Evolutionary conservation across 768 basidiomycete species (phyloP).

Genomic region (Sistotremastrum suecicum): DNA sequence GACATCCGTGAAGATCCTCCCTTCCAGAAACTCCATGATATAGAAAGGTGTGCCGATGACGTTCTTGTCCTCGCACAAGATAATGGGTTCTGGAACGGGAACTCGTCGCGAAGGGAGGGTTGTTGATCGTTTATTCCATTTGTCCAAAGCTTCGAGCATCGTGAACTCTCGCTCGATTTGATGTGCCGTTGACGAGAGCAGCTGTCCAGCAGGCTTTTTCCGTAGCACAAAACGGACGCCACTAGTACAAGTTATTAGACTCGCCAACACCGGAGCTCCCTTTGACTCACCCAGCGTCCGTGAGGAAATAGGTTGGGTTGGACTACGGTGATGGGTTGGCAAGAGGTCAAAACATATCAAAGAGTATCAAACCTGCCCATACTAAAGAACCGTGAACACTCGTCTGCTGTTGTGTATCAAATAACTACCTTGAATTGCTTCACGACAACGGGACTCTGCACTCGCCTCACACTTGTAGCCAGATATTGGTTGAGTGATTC

Average conservation of each 20-base stretch:
- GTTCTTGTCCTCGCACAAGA: constrained; percentile 62
- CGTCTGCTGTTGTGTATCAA: neutral
- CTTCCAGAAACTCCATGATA: constrained; percentile 91
- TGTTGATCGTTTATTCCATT: constrained; percentile 46
- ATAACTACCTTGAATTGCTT: constrained; percentile 79
- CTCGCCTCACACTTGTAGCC: constrained; percentile 31
- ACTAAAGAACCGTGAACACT: constrained; percentile 28
- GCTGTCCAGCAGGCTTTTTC: constrained; percentile 80
- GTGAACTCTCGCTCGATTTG: constrained; percentile 89
- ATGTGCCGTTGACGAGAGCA: constrained; percentile 86
- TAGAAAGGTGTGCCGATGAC: constrained; percentile 89
- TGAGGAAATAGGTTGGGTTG: constrained; percentile 93
- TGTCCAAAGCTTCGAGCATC: constrained; percentile 63
- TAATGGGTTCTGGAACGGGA: constrained; percentile 75
- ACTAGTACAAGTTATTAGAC: constrained; percentile 17
- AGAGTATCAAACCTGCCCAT: constrained; percentile 57
- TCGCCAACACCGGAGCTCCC: neutral
- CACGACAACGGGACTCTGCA: constrained; percentile 54
- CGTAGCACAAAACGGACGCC: constrained; percentile 67
- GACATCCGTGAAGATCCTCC: constrained; percentile 83
- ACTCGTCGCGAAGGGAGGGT: constrained; percentile 40
- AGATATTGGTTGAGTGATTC: constrained; percentile 55
- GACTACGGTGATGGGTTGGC: constrained; percentile 34
- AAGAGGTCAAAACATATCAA: neutral
- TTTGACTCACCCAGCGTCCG: constrained; percentile 46